phyloP scores from a whole-genome alignment of 441 rosid species.

The Aleurites moluccanus region DNA sequence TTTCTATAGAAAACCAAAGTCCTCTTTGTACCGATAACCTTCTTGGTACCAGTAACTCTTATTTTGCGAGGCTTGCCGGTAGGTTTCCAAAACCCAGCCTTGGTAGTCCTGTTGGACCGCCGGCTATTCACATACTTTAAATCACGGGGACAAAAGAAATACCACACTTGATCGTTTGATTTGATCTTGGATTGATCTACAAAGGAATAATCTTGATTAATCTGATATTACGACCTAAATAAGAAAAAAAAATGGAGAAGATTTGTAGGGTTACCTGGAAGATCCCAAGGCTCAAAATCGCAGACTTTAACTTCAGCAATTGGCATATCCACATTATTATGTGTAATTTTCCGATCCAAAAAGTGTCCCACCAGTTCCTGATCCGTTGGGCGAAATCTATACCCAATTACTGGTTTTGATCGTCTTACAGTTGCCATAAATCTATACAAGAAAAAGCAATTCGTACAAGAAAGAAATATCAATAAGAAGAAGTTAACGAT shows the following conservation, averaged over 20 bases:
- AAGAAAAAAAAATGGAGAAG: background rate
- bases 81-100: conserved; percentile 18
- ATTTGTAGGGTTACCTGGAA: conserved; percentile 5
- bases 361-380: conserved; percentile 4
- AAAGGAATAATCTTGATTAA: background rate
- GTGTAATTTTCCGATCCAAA: background rate
- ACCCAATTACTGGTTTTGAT: conserved; percentile 6
- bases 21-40: conserved; percentile 1
- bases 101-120: conserved; percentile 7
- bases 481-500: background rate
- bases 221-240: background rate
- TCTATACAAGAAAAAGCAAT: background rate
- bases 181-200: conserved; percentile 16
- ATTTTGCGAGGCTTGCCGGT: conserved; percentile 26
- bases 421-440: background rate
- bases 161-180: conserved; percentile 4
- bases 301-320: conserved; percentile 8
- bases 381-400: conserved; percentile 16
- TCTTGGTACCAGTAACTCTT: conserved; percentile 2
- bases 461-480: too few species aligned
- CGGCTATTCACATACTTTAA: background rate
- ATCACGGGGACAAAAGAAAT: conserved; percentile 22
- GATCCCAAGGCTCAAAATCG: conserved; percentile 13
- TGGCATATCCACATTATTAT: background rate
- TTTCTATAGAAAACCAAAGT: conserved; percentile 11